Base-by-base conservation (phyloP, 805 yeast genomes). In the Priceomyces carsonii region DNA sequence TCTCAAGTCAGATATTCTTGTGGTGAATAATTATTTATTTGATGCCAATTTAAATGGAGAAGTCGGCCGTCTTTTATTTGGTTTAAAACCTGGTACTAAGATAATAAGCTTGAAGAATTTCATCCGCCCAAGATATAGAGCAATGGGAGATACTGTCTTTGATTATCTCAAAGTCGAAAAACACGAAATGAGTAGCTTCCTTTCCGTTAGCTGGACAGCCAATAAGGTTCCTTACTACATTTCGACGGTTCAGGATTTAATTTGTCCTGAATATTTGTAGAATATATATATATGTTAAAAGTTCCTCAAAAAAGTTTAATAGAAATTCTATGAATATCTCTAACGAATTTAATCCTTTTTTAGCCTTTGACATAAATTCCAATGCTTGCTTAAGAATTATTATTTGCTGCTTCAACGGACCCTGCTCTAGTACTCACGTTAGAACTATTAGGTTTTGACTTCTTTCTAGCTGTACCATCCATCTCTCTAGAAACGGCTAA, bases 191-290 rank as follows among this genome's bases (percentile, higher is more conserved):
- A 82, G 88, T 45, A 80, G 76, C 12, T 74, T 76, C 35, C 78
- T 80, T 36, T 77, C 89, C 27, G 96, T 90, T 6, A 84, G 95
- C 30, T 89, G 97, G 97, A 88, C 96, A 0, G 80, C 82, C 5
- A 87, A 85, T 31, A 88, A 88, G 36, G 86, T 85, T 1, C 79
- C 77, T 7, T 89, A 85, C 58, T 90, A 76, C 56, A 77, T 90
- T 6, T 77, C 93, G 10, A 81, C 88, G 7, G 85, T 86, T 4
- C 66, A 71, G 46, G 61, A 60, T 2, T 50, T 51, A 4, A 58
- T 74, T 3, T 47, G 59, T 27, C 54, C 59, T 3, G 69, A 67
- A 35, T 67, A 63, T 36, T 45, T 59, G 18, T 41, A 33, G 26
- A 15, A 28, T 20, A 23, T 23, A 23, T 16, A 18, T n/a, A 5